Evolutionary conservation across 1,284 basidiomycete species (phyloP).

Genomic region (Tilletia indica): DNA sequence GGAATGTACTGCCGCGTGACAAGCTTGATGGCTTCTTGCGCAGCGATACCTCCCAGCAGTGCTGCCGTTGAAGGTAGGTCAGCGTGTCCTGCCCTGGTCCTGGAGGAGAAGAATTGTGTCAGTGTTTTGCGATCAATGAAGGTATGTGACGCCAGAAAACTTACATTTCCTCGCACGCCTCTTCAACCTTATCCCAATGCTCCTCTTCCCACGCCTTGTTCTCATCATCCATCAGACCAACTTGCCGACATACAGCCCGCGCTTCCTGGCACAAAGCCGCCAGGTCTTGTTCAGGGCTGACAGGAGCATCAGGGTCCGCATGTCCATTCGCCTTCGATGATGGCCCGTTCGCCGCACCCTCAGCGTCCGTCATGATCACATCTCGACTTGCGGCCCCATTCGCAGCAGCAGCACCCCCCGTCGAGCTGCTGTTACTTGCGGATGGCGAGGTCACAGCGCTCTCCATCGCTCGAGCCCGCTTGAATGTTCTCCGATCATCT

Average conservation of each 20-base stretch:
- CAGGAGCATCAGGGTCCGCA: background rate
- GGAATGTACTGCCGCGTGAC: conserved; percentile 95
- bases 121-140: conserved; percentile 25
- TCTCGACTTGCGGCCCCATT: conserved; percentile 5
- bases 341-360: background rate
- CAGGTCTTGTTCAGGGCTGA: conserved; percentile 20
- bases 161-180: conserved; percentile 77
- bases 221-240: conserved; percentile 23
- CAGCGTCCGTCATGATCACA: conserved; percentile 5
- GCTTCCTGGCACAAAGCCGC: conserved; percentile 21
- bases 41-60: conserved; percentile 86
- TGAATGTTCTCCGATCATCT: background rate
- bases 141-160: conserved; percentile 46
- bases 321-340: no score
- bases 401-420: background rate
- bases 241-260: conserved; percentile 20
- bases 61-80: conserved; percentile 90
- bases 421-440: background rate
- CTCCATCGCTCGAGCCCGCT: conserved; percentile 11
- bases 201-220: conserved; percentile 45
- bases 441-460: background rate
- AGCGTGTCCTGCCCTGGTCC: conserved; percentile 67
- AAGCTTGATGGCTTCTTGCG: conserved; percentile 97
- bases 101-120: conserved; percentile 11
- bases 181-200: conserved; percentile 64